Conservation (phyloP, 371 early-diverging fungal species). For the Lichtheimia ramosa region DNA sequence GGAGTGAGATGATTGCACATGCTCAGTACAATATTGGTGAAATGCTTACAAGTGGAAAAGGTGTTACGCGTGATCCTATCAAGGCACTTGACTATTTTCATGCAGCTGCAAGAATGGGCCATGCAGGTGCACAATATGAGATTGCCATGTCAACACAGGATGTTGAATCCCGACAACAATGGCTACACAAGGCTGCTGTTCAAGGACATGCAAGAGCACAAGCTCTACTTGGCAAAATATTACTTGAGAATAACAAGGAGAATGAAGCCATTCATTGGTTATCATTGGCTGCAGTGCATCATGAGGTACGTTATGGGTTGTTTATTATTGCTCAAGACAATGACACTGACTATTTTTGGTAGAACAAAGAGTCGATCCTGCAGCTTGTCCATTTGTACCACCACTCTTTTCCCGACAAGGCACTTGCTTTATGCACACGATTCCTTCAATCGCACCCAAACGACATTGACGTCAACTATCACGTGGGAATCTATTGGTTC, state of each 20-base stretch:
- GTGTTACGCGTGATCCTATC: background rate
- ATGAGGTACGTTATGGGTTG: no score
- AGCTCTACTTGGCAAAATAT: constrained; percentile 9
- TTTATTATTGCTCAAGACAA: no score
- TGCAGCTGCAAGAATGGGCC: constrained; percentile 12
- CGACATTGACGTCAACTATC: no score
- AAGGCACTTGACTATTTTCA: constrained; percentile 9
- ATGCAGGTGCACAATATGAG: constrained; percentile 10
- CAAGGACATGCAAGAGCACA: constrained; percentile 7
- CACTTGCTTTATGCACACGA: no score
- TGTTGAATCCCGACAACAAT: background rate
- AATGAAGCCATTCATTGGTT: no score
- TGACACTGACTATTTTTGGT: no score
- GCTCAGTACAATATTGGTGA: constrained; percentile 13
- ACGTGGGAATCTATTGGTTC: no score
- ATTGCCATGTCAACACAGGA: background rate
- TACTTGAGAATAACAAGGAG: constrained; percentile 3
- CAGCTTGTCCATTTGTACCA: no score
- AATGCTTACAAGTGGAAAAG: constrained; percentile 6
- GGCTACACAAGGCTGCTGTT: constrained; percentile 14
- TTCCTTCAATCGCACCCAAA: no score
- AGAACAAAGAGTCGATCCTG: no score
- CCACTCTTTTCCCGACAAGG: no score
- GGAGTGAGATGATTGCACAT: background rate
- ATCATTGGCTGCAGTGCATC: no score